Evolutionary conservation across 139 green algal species (phyloP), one percentile per base, ranked within the genome.

Genomic region (Chlorella sp.): DNA sequence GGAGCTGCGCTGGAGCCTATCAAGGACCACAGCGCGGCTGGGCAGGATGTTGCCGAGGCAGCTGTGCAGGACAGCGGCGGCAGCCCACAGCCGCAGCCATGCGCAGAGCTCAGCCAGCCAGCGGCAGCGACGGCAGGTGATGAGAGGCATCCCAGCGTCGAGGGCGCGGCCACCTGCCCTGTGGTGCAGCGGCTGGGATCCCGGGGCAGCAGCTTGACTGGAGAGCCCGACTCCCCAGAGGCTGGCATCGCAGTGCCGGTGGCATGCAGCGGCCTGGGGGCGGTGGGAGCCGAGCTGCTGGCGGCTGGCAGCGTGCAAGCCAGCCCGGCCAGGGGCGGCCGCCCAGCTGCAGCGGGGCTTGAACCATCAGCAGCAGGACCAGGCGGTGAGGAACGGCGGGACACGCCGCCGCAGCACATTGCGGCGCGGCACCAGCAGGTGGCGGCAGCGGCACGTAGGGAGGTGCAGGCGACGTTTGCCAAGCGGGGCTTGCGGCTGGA

Each of bases 321-420:
- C 41, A 38, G 20, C 23, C 1, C 11, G 38, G 41, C 6, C 39
- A 39, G 39, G 38, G n/a, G 44, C n/a, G 47, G n/a, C 25, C n/a
- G n/a, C n/a, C n/a, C n/a, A n/a, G n/a, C n/a, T n/a, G n/a, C n/a
- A n/a, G n/a, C 4, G 20, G 39, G 7, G 11, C 11, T 11, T 7
- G 44, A 7, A 55, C 9, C 28, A 28, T 21, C 55, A 55, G 15
- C 69, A 20, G 55, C 47, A 23, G 1, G 1, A 71, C 23, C 26
- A 39, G 26, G 25, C 78, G 30, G 26, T 18, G 32, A 1, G 32
- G 74, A 69, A 13, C 36, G 63, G 23, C 55, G 56, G 1, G 78
- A 74, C 63, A 74, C 80, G 47, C 80, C 80, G 23, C 80, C 20
- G 55, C 80, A 44, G 18, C 80, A 85, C 34, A 57, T 79, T 70